These are phyloP conservation scores for Salix suchowensis DNA, from an alignment of 345 rosid genomes.

Conservation along the genomic window DNA sequence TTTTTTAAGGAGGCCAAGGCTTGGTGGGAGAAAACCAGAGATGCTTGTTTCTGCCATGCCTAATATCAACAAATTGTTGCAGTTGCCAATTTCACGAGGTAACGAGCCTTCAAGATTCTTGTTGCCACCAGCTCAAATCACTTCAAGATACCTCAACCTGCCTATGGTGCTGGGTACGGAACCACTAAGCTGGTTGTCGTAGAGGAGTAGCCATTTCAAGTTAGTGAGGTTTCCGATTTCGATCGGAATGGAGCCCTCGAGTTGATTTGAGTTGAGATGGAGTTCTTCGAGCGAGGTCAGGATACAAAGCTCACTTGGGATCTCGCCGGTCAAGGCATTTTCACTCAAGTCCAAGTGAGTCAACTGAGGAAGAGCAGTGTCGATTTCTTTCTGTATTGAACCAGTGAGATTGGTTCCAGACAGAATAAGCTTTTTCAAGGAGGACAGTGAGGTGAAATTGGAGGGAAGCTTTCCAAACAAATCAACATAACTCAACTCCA, in stretches of 20 bases:
- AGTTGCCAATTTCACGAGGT: constrained; percentile 71
- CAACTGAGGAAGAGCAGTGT: constrained; percentile 23
- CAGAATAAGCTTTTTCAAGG: constrained; percentile 45
- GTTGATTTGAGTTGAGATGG: constrained; percentile 54
- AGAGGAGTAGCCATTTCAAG: constrained; percentile 47
- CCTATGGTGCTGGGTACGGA: constrained; percentile 60
- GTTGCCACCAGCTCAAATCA: constrained; percentile 87
- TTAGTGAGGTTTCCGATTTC: constrained; percentile 56
- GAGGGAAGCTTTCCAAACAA: constrained; percentile 45
- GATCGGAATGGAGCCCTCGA: constrained; percentile 56
- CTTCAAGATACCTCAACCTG: constrained; percentile 43
- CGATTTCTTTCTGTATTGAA: too few species aligned
- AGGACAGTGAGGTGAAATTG: constrained; percentile 38
- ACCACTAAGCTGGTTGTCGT: constrained; percentile 68
- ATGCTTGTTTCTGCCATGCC: constrained; percentile 89
- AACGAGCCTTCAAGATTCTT: constrained; percentile 65
- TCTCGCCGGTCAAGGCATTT: constrained; percentile 60
- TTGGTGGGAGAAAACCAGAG: constrained; percentile 76
- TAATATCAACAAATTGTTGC: constrained; percentile 46
- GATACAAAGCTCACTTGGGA: constrained; percentile 59
- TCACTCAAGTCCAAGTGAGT: constrained; percentile 54
- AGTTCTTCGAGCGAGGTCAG: constrained; percentile 52
- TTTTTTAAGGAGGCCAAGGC: constrained; percentile 54
- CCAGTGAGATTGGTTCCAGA: constrained; percentile 46
- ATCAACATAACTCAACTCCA: constrained; percentile 46